Percentiles rank a stretch among this genome's conserved stretches.
These are phyloP conservation scores for Ceratopteris richardii DNA, from an alignment of 75 land plant genomes.

Conservation along the genomic window DNA sequence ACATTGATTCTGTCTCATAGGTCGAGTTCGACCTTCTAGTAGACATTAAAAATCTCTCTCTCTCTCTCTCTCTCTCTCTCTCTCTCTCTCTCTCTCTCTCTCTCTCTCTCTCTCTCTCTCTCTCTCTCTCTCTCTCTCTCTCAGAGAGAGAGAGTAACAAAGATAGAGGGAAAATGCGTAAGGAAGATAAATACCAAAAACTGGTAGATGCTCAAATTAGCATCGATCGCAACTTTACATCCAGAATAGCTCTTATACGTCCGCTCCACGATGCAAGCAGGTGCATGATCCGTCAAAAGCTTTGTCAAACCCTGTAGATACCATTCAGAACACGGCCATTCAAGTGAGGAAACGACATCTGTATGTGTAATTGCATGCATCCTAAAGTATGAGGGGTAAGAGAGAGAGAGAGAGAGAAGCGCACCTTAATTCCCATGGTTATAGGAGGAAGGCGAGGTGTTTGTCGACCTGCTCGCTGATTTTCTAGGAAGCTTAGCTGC, in stretches of 20 bases:
- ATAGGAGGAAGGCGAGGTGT: not conserved
- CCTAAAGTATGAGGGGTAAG: not conserved
- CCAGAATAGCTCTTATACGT: conserved; percentile 23
- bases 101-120: too few species aligned
- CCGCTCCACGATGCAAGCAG: conserved; percentile 12
- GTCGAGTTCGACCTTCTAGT: not conserved
- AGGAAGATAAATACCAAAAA: too few species aligned
- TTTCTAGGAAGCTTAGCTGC: not conserved
- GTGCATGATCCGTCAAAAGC: conserved; percentile 19
- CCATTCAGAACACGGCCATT: not conserved
- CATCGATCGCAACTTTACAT: conserved; percentile 20
- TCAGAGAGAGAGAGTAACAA: too few species aligned
- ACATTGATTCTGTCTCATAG: not conserved
- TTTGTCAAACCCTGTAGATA: conserved; percentile 20
- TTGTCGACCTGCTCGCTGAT: not conserved
- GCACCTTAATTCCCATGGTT: conserved; percentile 1
- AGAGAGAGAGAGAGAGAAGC: conserved; percentile 7
- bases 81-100: too few species aligned
- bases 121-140: too few species aligned
- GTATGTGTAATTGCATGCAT: not conserved
- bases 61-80: too few species aligned
- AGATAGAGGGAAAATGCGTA: too few species aligned
- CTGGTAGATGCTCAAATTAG: conserved; percentile 17
- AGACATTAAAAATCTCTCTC: too few species aligned
- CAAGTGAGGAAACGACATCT: not conserved